These are phyloP conservation scores for Juglanconis sp. DNA, from an alignment of 2,329 filamentous ascomycete genomes.

Conservation along the genomic window DNA sequence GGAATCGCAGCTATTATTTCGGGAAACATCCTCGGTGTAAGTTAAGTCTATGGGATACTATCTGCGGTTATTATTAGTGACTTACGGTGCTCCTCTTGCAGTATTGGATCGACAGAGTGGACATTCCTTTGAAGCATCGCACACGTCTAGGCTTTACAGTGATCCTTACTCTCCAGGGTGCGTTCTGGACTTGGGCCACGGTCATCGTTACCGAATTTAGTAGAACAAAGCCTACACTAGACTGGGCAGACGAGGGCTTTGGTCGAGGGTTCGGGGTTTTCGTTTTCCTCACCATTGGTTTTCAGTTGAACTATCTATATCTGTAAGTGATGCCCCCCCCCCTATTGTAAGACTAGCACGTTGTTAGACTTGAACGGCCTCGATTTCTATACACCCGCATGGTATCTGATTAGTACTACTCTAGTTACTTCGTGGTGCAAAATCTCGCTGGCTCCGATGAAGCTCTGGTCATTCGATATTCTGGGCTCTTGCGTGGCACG, in stretches of 20 bases:
- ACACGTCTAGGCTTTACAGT: conserved; percentile 52
- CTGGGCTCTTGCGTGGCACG: conserved; percentile 64
- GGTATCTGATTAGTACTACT: neutral
- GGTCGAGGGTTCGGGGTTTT: conserved; percentile 65
- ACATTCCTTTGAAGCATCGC: conserved; percentile 50
- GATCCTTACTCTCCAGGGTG: conserved; percentile 58
- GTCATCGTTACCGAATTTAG: conserved; percentile 61
- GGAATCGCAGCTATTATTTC: conserved; percentile 63
- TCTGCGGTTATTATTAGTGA: neutral
- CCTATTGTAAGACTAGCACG: neutral
- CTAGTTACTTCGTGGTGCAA: conserved; percentile 66
- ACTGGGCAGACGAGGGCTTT: conserved; percentile 64
- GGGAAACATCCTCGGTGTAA: conserved; percentile 63
- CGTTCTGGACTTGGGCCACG: conserved; percentile 71
- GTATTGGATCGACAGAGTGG: conserved; percentile 57
- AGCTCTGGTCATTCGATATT: conserved; percentile 64
- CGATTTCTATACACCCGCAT: neutral
- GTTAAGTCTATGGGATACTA: conserved; percentile 18
- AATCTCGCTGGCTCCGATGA: conserved; percentile 57
- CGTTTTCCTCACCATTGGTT: conserved; percentile 63
- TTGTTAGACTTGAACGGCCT: neutral
- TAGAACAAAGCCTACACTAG: conserved; percentile 55
- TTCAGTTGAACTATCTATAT: conserved; percentile 73
- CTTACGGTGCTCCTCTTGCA: conserved; percentile 24
- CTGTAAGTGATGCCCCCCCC: conserved; percentile 41